phyloP scores from a whole-genome alignment of 1,284 basidiomycete genomes.

The Psilocybe mexicana region DNA sequence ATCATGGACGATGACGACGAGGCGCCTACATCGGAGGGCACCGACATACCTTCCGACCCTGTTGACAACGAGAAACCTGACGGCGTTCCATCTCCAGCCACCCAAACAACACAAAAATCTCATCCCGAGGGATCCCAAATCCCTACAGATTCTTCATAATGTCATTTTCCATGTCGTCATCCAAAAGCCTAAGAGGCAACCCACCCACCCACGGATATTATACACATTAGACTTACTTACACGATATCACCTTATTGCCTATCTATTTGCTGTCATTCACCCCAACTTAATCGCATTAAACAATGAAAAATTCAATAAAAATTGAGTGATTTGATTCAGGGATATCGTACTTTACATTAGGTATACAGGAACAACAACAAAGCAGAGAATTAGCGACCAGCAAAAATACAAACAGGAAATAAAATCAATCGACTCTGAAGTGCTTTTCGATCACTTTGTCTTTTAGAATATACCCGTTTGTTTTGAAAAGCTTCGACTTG shows the following conservation, averaged over 20 bases:
- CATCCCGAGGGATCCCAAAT: slow-evolving; percentile 9
- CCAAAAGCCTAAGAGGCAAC: slow-evolving; percentile 14
- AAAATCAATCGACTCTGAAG: slow-evolving; percentile 41
- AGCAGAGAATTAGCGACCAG: slow-evolving; percentile 14
- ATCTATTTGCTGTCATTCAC: slow-evolving; percentile 12
- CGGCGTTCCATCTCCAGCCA: slow-evolving; percentile 2
- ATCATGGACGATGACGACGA: slow-evolving; percentile 57
- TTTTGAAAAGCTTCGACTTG: slow-evolving; percentile 79
- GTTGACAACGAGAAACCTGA: slow-evolving; percentile 7
- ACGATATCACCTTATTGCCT: slow-evolving; percentile 3
- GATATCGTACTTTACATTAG: slow-evolving; percentile 14
- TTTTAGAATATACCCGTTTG: slow-evolving; percentile 85
- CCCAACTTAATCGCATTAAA: slow-evolving; percentile 7
- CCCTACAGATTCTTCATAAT: slow-evolving; percentile 9
- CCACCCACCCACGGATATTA: no score
- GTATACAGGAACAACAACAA: slow-evolving; percentile 20
- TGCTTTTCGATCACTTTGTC: slow-evolving; percentile 70
- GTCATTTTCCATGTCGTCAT: background rate
- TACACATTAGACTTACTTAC: background rate
- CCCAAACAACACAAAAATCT: slow-evolving; percentile 9
- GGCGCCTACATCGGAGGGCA: slow-evolving; percentile 13
- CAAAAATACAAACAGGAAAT: background rate
- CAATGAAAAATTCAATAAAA: background rate
- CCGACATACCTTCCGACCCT: slow-evolving; percentile 17
- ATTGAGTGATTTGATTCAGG: background rate